Percentiles rank a stretch among this genome's conserved stretches.
These are phyloP conservation scores for Pythium brassicae DNA, from an alignment of 352 stramenopile genomes.

Conservation along the genomic window DNA sequence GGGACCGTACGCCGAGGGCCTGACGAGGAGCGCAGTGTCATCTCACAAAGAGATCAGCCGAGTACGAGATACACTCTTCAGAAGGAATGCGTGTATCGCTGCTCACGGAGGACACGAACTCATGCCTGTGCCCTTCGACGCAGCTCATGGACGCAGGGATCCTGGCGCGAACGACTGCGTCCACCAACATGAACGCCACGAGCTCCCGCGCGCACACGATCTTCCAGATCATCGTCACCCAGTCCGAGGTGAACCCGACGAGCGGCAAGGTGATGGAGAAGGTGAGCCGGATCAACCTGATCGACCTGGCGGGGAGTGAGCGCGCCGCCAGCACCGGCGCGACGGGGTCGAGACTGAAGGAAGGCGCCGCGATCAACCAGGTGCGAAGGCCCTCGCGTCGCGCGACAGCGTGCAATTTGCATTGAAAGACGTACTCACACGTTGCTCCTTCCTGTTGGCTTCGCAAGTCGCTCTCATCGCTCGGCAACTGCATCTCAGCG, in stretches of 20 bases:
- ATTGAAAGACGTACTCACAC: no score
- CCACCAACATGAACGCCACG: slow-evolving; percentile 86
- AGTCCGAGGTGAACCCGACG: slow-evolving; percentile 65
- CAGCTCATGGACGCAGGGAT: slow-evolving; percentile 86
- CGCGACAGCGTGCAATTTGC: not conserved
- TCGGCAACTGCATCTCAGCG: slow-evolving; percentile 92
- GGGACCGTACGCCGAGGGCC: slow-evolving; percentile 75
- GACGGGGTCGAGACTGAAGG: slow-evolving; percentile 84
- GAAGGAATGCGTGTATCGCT: no score
- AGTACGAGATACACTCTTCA: slow-evolving; percentile 18
- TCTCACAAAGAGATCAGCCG: slow-evolving; percentile 78
- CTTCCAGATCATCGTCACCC: slow-evolving; percentile 82
- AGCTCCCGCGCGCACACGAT: slow-evolving; percentile 82
- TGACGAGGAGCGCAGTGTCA: slow-evolving; percentile 77
- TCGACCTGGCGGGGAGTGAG: slow-evolving; percentile 92
- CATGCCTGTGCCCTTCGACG: not conserved
- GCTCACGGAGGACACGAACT: not conserved
- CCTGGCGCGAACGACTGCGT: slow-evolving; percentile 73
- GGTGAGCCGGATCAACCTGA: slow-evolving; percentile 84
- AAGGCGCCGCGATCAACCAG: slow-evolving; percentile 94
- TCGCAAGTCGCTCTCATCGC: slow-evolving; percentile 70
- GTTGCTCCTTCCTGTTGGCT: no score
- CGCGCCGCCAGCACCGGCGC: slow-evolving; percentile 86
- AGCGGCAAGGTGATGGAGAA: slow-evolving; percentile 80
- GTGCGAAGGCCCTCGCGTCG: slow-evolving; percentile 12